phyloP scores from a whole-genome alignment of 2,329 filamentous ascomycete genomes.

The Karstenula rhodostoma region DNA sequence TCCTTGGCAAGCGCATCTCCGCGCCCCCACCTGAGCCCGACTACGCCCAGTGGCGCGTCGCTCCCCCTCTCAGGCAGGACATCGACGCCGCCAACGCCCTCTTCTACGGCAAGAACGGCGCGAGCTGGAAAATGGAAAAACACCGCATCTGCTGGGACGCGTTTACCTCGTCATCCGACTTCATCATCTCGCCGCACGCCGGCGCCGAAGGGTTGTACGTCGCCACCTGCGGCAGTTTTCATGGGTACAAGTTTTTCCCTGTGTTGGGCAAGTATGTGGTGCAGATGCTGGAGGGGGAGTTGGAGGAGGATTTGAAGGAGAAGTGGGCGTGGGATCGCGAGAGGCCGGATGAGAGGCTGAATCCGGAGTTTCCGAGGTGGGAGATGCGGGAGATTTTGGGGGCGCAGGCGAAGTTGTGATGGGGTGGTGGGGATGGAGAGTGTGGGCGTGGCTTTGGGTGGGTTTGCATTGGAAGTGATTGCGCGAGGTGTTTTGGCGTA shows the following conservation, averaged over 20 bases:
- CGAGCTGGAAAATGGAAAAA: conserved; percentile 66
- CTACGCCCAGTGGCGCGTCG: conserved; percentile 70
- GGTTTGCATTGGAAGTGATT: too few relatives aligned
- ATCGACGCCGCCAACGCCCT: conserved; percentile 64
- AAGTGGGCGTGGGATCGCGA: conserved; percentile 72
- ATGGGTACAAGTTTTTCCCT: conserved; percentile 69
- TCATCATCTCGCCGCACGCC: conserved; percentile 62
- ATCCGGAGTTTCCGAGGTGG: conserved; percentile 64
- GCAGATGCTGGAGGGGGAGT: conserved; percentile 56
- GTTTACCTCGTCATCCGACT: conserved; percentile 65
- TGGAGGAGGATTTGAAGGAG: conserved; percentile 58
- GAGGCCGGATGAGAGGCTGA: conserved; percentile 59
- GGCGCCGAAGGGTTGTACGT: conserved; percentile 59
- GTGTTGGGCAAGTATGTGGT: conserved; percentile 64
- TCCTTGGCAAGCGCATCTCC: conserved; percentile 63
- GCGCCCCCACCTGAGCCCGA: conserved; percentile 64
- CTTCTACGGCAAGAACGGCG: conserved; percentile 67
- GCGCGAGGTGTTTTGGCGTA: too few relatives aligned
- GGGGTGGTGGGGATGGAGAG: background rate
- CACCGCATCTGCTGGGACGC: conserved; percentile 75
- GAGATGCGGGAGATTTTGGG: conserved; percentile 65
- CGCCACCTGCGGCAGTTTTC: conserved; percentile 68
- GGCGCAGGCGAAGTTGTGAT: conserved; percentile 39
- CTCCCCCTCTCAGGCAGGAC: conserved; percentile 64
- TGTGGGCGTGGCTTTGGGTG: too few relatives aligned